These are phyloP conservation scores for Pleurotus salmoneostramineus DNA, from an alignment of 768 basidiomycete species.

Conservation along the genomic window DNA sequence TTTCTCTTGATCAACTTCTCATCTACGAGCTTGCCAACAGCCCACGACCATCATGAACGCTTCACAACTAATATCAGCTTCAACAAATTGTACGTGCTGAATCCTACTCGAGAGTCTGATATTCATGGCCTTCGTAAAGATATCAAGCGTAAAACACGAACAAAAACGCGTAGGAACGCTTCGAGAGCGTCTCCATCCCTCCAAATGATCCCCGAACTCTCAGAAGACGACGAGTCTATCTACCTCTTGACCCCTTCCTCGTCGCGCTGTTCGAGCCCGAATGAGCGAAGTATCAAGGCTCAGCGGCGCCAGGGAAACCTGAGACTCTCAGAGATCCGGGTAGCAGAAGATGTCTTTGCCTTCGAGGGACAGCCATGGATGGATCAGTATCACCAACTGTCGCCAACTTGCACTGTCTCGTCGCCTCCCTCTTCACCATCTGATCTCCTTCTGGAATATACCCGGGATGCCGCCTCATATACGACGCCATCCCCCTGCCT, in stretches of 20 bases:
- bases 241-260: background rate
- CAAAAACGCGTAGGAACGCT: background rate
- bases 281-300: background rate
- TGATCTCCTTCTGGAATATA: background rate
- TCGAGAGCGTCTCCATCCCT: background rate
- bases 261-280: background rate
- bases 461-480: background rate
- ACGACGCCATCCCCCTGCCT: background rate
- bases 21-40: background rate
- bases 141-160: background rate
- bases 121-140: background rate
- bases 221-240: background rate
- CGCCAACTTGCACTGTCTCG: background rate
- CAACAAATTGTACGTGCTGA: background rate
- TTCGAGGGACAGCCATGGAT: no score
- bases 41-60: background rate
- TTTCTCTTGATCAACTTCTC: background rate
- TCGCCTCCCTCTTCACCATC: conserved; percentile 2
- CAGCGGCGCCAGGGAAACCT: background rate
- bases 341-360: background rate
- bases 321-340: background rate
- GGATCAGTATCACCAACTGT: background rate
- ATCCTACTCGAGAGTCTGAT: no score
- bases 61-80: background rate
- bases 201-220: conserved; percentile 4